Evolutionary conservation across 1,284 basidiomycete genomes (phyloP), one percentile per base, ranked within the genome.

Genomic region (Cryptococcus sp.): DNA sequence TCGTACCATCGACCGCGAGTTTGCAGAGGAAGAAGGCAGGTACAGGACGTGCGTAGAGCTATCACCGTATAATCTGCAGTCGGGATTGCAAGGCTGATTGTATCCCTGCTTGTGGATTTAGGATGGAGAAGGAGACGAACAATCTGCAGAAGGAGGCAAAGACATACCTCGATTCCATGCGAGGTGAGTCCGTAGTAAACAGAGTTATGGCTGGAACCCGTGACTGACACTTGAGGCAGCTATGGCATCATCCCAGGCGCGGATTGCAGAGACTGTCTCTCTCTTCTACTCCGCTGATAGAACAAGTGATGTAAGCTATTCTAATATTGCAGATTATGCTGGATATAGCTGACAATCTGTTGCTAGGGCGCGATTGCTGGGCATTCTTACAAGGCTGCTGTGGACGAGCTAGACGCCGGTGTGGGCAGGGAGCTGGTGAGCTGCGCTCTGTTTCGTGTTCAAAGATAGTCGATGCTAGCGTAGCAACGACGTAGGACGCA

Each of bases 121-220:
- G 93, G 42, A 91, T 89, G 78, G 93, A 96, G 84, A 96, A 95
- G 82, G 93, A 96, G 82, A 88, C 88, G 52, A 88, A 88, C 69
- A 85, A 85, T 6, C 80, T 99, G 52, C 94, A 98, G 80, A 97
- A 97, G 79, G 93, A 97, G 68, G 90, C 90, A 69, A 99, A 98
- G 81, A 85, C 85, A 0, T 99, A 98, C 72, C 85, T 94, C 67
- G 96, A 99, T 78, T 87, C 93, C 4, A 93, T 99, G 86, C 85
- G 90, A 74, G 85, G 91, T 91, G 66, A 67, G 85, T 78, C 35
- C 54, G 42, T 40, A 23, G 20, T 40, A 48, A 13, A 46, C 30
- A 55, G 47, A 38, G 22, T 40, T 46, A 47, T 35, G 39, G 35
- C 0, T 11, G 40, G 30, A 35, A 10, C 5, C 8, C 8, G n/a